phyloP scores from a whole-genome alignment of 306 rosid species.

The Phaseolus lunatus region DNA sequence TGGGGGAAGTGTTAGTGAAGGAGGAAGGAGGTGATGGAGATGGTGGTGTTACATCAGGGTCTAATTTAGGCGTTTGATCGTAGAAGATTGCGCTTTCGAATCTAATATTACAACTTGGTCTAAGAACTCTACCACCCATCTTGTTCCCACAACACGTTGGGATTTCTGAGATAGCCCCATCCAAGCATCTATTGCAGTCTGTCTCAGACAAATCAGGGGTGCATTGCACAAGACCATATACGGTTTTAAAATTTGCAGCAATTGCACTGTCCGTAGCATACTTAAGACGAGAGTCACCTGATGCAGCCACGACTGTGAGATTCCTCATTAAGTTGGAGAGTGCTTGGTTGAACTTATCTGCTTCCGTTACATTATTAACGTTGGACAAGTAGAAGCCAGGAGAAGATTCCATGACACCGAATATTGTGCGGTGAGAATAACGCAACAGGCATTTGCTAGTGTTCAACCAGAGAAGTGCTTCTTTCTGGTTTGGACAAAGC shows the following conservation, averaged over 20 bases:
- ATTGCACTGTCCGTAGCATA: constrained; percentile 16
- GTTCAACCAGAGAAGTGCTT: background rate
- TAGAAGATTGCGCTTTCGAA: background rate
- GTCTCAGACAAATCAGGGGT: constrained; percentile 38
- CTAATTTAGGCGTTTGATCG: background rate
- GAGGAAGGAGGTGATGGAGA: background rate
- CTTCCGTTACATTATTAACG: background rate
- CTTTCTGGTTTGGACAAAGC: constrained; percentile 23
- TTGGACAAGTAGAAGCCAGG: background rate
- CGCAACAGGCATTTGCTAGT: background rate
- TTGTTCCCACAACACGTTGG: background rate
- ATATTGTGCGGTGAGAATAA: background rate
- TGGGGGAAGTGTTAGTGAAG: background rate
- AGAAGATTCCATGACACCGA: background rate
- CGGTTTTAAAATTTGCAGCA: background rate
- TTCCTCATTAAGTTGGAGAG: background rate
- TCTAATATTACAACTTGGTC: background rate
- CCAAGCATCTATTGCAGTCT: constrained; percentile 44
- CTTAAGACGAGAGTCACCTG: constrained; percentile 15
- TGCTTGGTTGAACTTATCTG: background rate
- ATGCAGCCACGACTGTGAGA: background rate
- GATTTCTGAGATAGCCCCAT: background rate
- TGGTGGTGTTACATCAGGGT: background rate
- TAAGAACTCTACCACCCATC: background rate
- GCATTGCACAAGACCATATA: constrained; percentile 53